Conservation (phyloP, 768 basidiomycete genomes). For the Chlorophyllum brunneum region DNA sequence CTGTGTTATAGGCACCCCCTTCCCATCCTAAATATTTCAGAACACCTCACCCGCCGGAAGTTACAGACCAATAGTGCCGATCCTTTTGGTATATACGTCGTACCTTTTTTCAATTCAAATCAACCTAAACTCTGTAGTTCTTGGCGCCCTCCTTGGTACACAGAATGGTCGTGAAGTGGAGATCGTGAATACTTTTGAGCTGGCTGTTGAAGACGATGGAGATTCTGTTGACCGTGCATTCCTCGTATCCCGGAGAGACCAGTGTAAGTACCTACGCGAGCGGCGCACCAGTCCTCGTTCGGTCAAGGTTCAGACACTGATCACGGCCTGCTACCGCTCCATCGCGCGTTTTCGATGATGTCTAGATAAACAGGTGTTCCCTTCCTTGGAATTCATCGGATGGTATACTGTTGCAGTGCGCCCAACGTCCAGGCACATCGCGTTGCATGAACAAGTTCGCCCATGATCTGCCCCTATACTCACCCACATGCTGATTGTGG, state of each 20-base stretch:
- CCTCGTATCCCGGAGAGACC: constrained; percentile 77
- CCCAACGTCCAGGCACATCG: constrained; percentile 72
- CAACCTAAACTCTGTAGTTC: constrained; percentile 44
- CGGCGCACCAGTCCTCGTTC: too few relatives aligned
- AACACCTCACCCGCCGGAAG: constrained; percentile 85
- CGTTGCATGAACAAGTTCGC: constrained; percentile 79
- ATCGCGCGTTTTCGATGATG: constrained; percentile 3
- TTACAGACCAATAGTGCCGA: constrained; percentile 59
- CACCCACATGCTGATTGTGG: background rate
- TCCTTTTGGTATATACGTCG: constrained; percentile 56
- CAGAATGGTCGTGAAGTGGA: constrained; percentile 94
- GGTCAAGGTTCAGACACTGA: too few relatives aligned
- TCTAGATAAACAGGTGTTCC: constrained; percentile 96
- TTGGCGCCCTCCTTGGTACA: constrained; percentile 91
- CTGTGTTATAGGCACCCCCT: constrained; percentile 75
- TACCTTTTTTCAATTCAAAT: constrained; percentile 2
- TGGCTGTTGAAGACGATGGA: constrained; percentile 59
- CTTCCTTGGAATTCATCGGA: constrained; percentile 93
- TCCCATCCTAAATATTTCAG: constrained; percentile 94
- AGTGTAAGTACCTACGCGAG: constrained; percentile 50
- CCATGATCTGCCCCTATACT: background rate
- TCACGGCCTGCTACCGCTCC: too few relatives aligned
- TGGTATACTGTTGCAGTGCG: constrained; percentile 91
- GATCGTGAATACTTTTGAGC: constrained; percentile 95
- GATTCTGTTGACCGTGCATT: constrained; percentile 77